Base-by-base conservation (phyloP, 108 stramenopile species). In the Aurantiochytrium sp. region DNA sequence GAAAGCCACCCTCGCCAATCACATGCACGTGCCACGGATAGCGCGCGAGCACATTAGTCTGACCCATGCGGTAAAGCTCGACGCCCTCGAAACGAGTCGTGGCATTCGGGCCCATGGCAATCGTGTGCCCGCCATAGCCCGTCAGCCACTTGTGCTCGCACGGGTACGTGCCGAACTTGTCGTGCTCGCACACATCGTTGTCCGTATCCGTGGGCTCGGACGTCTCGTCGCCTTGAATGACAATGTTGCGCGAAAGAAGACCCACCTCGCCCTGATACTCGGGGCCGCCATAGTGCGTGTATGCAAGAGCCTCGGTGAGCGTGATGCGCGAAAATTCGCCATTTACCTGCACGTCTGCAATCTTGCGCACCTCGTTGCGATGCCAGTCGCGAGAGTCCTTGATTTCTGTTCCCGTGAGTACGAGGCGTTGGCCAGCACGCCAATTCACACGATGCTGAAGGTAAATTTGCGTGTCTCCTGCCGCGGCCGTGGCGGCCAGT, bases 251-350 rank as follows among this genome's bases (percentile, higher is more conserved):
- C 12, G 92, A 87, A 16, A 95, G 87, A 49, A 95, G 60, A 29
- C 92, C 94, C 42, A 93, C 94, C 73, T 95, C 94, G 18, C 89
- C 92, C 47, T 94, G 94, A 60, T 94, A 94, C 44, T 73, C 91
- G 21, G 29, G 28, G 45, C 76, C 91, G 19, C 91, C 91, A 53
- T 88, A 88, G 87, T 94, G 94, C 12, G 60, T 72, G 87, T 93
- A 87, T 5, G 28, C 25, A 35, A 92, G 43, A 5, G 91, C 44
- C 28, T 59, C 58, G 29, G 87, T 76, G 35, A 94, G 58, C 44
- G 89, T 87, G 8, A 94, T 91, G 23, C 60, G 53, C 69, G 92
- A 89, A 5, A 91, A 90, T 45, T 51, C 89, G 44, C 23, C 89
- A 14, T 23, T 59, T 5, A 93, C 58, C 1, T 19, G 35, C n/a